Evolutionary conservation across 768 basidiomycete species (phyloP).

Genomic region (Phylloporus sp.): DNA sequence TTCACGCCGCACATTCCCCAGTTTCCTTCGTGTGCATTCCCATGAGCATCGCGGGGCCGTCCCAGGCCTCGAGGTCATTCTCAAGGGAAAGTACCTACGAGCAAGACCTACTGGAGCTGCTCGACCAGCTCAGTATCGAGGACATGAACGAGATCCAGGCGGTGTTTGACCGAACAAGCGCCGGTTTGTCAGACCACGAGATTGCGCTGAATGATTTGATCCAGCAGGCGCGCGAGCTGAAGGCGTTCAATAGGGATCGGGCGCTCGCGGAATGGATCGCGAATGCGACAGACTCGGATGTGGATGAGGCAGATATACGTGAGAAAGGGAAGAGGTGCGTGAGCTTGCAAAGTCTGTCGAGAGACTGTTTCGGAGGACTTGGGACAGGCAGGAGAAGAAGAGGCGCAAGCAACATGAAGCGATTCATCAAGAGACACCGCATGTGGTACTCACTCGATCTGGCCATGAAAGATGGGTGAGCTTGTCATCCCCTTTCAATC

Average conservation of each 20-base stretch:
- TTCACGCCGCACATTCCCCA: background rate
- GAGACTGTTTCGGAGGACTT: background rate
- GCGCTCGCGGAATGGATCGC: background rate
- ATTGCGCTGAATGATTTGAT: background rate
- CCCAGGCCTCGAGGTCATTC: background rate
- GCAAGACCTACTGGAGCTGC: background rate
- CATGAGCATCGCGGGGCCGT: background rate
- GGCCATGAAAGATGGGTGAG: too few relatives aligned
- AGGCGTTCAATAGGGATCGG: background rate
- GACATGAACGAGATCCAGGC: background rate
- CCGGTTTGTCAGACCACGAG: background rate
- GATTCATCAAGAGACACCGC: too few relatives aligned
- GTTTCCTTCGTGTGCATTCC: background rate
- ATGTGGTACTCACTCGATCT: too few relatives aligned
- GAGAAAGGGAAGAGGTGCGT: background rate
- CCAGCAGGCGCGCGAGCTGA: background rate
- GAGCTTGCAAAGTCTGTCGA: background rate
- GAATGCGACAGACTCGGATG: background rate
- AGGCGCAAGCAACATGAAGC: too few relatives aligned
- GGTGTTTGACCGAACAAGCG: background rate
- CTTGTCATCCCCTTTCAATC: too few relatives aligned
- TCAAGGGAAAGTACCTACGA: background rate
- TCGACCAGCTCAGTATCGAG: background rate
- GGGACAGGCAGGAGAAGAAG: too few relatives aligned
- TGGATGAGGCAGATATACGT: background rate